Evolutionary conservation across 1,284 basidiomycete genomes (phyloP), one percentile per base, ranked within the genome.

Genomic region (Tylopilus orsonianus): DNA sequence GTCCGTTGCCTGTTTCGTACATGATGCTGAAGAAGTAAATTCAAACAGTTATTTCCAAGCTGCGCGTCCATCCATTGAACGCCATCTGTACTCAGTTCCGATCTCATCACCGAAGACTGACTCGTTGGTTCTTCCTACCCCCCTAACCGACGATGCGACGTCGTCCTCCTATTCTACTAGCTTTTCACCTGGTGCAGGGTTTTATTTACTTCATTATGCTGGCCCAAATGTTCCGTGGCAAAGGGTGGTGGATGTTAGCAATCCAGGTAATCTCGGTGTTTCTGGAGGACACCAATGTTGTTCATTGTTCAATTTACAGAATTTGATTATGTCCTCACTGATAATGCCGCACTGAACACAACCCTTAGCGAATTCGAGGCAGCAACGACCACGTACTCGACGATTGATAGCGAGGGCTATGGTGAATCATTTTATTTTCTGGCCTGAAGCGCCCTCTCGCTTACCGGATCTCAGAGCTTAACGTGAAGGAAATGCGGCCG

Each of bases 191-290:
- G 64, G 81, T 33, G 90, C 83, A 1, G 90, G 88, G 1, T 97
- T 88, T 69, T 97, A 96, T 68, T 70, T 92, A 7, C 72, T 97
- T 14, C 75, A 73, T 55, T 94, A 96, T 63, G 68, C 75, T 33
- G 95, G 95, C 0, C 96, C 95, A 6, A 77, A 78, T 19, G 79
- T 92, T 13, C 96, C 96, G 0, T 93, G 87, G 84, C 92, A 96
- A 67, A 86, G 80, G 56, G 75, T 98, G 10, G 64, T 92, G 19
- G 77, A 86, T 52, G 75, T 80, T 4, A 76, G 72, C 44, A 81
- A 87, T 46, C 66, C 75, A 37, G 70, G 88, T 86, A 61, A 61
- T 75, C 71, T 43, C 38, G 32, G 45, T 40, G 14, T 46, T 41
- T 45, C 20, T 22, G 33, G 22, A 41, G 23, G 19, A 13, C 40